Conservation (phyloP, 2,329 filamentous ascomycete species). For the Diaporthe batatas region DNA sequence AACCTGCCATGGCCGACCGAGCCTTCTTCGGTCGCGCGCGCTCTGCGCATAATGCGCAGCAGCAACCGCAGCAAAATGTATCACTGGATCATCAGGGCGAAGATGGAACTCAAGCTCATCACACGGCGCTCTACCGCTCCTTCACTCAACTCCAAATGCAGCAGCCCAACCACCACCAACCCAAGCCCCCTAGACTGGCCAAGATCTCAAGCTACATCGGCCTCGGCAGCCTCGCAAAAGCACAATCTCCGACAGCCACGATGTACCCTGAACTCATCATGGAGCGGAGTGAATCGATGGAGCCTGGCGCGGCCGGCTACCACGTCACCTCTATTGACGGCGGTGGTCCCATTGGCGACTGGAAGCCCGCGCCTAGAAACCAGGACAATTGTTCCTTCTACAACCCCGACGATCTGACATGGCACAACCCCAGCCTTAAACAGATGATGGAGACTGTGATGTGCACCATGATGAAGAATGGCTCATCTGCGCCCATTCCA, state of each 20-base stretch:
- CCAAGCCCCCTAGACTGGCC: slow-evolving; percentile 35
- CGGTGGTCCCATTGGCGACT: slow-evolving; percentile 14
- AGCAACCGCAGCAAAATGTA: background rate
- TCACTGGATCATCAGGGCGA: background rate
- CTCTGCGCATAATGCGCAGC: slow-evolving; percentile 28
- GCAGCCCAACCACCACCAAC: slow-evolving; percentile 4
- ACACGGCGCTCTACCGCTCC: slow-evolving; percentile 27
- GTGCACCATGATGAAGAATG: slow-evolving; percentile 39
- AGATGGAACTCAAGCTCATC: background rate
- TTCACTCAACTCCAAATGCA: slow-evolving; percentile 19
- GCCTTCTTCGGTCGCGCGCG: slow-evolving; percentile 31
- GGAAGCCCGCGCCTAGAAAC: background rate
- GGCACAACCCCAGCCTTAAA: slow-evolving; percentile 40
- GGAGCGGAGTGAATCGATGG: slow-evolving; percentile 32
- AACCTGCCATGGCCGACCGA: slow-evolving; percentile 34
- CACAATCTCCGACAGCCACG: slow-evolving; percentile 6
- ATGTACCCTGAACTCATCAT: slow-evolving; percentile 29
- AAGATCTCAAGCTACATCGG: slow-evolving; percentile 41
- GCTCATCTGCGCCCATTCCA: slow-evolving; percentile 39
- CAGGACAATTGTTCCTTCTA: background rate
- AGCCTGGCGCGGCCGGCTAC: background rate
- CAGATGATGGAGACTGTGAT: slow-evolving; percentile 42
- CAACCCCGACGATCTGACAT: slow-evolving; percentile 22
- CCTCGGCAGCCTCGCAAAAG: slow-evolving; percentile 32
- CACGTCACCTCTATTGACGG: slow-evolving; percentile 23